Conservation (phyloP, 2,329 filamentous ascomycete genomes). For the Triangularia setosa region DNA sequence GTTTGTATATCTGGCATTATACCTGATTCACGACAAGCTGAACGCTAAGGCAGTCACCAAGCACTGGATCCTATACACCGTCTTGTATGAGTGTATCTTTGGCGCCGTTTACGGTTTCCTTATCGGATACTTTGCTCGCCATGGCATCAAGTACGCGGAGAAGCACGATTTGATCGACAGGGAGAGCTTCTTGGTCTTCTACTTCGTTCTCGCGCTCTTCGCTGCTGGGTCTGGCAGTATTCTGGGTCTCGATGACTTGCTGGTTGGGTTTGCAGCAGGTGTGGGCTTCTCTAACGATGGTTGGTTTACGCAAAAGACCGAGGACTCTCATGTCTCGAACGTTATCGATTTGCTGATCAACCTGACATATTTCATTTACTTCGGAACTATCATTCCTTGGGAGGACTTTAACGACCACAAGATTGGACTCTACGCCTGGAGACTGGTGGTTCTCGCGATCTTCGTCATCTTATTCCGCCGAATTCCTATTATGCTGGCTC, state of each 20-base stretch:
- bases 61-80: slow-evolving; percentile 84
- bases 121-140: slow-evolving; percentile 84
- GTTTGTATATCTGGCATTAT: slow-evolving; percentile 89
- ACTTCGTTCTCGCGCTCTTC: slow-evolving; percentile 94
- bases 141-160: slow-evolving; percentile 85
- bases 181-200: slow-evolving; percentile 97
- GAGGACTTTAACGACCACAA: slow-evolving; percentile 74
- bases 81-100: slow-evolving; percentile 94
- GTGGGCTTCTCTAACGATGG: slow-evolving; percentile 99
- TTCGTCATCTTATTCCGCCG: slow-evolving; percentile 94
- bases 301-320: slow-evolving; percentile 97
- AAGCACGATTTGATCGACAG: slow-evolving; percentile 82
- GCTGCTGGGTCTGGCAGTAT: slow-evolving; percentile 91
- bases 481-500: slow-evolving; percentile 85
- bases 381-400: slow-evolving; percentile 97
- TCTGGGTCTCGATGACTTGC: slow-evolving; percentile 85
- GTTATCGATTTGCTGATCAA: slow-evolving; percentile 97
- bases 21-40: slow-evolving; percentile 78
- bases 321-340: slow-evolving; percentile 98
- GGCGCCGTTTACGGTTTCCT: slow-evolving; percentile 83
- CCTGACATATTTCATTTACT: slow-evolving; percentile 95
- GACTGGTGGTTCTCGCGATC: slow-evolving; percentile 87
- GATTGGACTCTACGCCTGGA: slow-evolving; percentile 79
- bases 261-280: slow-evolving; percentile 90
- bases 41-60: slow-evolving; percentile 66